Percentiles rank a stretch among this genome's conserved stretches.
Evolutionary conservation across 805 yeast genomes (phyloP).

Genomic region (Priceomyces haplophilus): DNA sequence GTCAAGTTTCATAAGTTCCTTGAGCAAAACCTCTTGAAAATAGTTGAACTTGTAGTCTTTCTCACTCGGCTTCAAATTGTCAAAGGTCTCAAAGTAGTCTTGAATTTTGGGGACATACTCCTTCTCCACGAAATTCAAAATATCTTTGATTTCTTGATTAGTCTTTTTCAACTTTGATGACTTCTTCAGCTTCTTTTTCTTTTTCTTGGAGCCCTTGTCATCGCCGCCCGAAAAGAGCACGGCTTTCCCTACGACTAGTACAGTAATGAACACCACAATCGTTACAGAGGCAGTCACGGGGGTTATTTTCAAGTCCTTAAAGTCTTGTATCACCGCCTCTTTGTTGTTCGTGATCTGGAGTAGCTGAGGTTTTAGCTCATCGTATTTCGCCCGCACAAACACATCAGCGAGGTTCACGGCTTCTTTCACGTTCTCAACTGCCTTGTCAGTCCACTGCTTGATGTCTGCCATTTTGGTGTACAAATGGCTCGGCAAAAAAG

Average conservation of each 20-base stretch:
- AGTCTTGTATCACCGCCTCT: conserved; percentile 29
- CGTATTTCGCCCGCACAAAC: conserved; percentile 10
- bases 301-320: conserved; percentile 26
- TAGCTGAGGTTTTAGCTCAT: conserved; percentile 13
- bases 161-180: conserved; percentile 38
- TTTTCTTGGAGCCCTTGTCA: conserved; percentile 11
- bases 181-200: conserved; percentile 34
- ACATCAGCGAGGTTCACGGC: not conserved
- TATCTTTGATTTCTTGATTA: conserved; percentile 35
- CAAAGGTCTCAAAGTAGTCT: conserved; percentile 27
- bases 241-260: conserved; percentile 20
- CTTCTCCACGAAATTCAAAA: conserved; percentile 39
- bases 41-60: conserved; percentile 51
- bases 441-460: conserved; percentile 1
- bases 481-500: not conserved
- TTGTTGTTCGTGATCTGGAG: conserved; percentile 5
- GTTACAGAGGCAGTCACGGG: conserved; percentile 34
- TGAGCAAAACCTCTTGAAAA: conserved; percentile 65
- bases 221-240: conserved; percentile 8
- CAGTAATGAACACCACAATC: conserved; percentile 27
- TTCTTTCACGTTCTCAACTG: not conserved
- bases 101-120: conserved; percentile 40
- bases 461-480: not conserved
- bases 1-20: conserved; percentile 64
- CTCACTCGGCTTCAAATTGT: conserved; percentile 26